Base-by-base conservation (phyloP, 331 rosid genomes). In the Saraca asoca region DNA sequence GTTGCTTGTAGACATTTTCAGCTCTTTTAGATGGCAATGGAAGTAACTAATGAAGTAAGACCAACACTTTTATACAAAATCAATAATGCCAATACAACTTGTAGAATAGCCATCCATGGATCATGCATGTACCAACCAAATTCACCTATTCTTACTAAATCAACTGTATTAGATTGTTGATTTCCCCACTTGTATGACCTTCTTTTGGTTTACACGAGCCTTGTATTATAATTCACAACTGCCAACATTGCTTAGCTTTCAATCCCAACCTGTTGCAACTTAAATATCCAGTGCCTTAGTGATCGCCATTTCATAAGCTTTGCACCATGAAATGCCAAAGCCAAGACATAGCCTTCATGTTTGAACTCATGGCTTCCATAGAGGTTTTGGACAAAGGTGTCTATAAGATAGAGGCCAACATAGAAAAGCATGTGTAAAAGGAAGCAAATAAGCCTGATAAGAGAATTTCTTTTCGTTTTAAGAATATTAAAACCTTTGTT, bases 361-460 rank as follows among this genome's bases (percentile, higher is more conserved):
- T 83, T 62, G 39, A 57, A 83, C 51, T 62, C 56, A 9, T 72
- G 68, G 4, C 69, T 64, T 54, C 91, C 97, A 7, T 78, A 73
- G 60, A 91, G 92, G 73, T 83, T 87, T 75, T 80, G 90, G 58
- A 91, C 95, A 20, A 89, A 75, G 20, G 83, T 75, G 51, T 83
- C 86, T 5, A 89, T 91, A 5, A 89, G 84, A 74, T 55, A 91
- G 8, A 96, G 98, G 15, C 98, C 96, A 14, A 83, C 95, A 69
- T 81, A 85, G 88, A 68, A 37, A 96, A 82, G 65, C 83, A 10
- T 12, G 86, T 52, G 66, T 46, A 73, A 0, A 80, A 7, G 18
- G 80, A 65, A 5, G 8, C 84, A 29, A 82, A 63, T 5, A 81
- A 7, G 29, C 79, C 89, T 0, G 91, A 85, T 57, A 73, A 52